Conservation (phyloP, 768 basidiomycete species). For the Mycena belliarum region DNA sequence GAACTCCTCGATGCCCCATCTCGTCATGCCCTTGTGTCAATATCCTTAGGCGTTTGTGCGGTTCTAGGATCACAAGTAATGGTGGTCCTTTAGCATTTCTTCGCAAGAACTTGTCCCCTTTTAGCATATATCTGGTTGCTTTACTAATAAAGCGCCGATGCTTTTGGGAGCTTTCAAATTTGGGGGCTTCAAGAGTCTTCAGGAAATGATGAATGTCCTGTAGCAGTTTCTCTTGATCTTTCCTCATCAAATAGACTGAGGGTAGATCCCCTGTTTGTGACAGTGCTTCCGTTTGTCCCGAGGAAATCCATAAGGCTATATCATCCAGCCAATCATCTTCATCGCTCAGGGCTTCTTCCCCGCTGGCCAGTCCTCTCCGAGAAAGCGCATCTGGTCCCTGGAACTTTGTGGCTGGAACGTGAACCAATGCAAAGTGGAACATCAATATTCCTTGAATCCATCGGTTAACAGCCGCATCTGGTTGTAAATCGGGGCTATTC, state of each 20-base stretch:
- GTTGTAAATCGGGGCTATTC: slow-evolving; percentile 32
- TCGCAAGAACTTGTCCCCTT: not conserved
- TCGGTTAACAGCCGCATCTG: slow-evolving; percentile 31
- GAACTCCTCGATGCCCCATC: not conserved
- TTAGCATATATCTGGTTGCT: not conserved
- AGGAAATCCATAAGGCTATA: not conserved
- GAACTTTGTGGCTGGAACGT: slow-evolving; percentile 27
- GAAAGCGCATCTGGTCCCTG: not conserved
- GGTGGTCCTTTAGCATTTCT: not conserved
- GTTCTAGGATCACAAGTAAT: not conserved
- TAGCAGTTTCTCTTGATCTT: not conserved
- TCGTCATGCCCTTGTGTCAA: not conserved
- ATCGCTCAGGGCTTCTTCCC: not conserved
- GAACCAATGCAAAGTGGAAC: slow-evolving; percentile 34
- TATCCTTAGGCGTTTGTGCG: not conserved
- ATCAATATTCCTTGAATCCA: slow-evolving; percentile 35
- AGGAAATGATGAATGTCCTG: not conserved
- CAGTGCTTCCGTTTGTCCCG: not conserved
- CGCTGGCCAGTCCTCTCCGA: not conserved
- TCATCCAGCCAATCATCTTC: not conserved
- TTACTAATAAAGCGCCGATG: not conserved
- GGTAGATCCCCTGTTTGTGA: not conserved
- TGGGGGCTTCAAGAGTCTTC: not conserved
- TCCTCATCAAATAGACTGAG: not conserved
- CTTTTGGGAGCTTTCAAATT: not conserved